Percentiles rank a stretch among this genome's conserved stretches.
Evolutionary conservation across 2,329 filamentous ascomycete species (phyloP).

Genomic region (Pestalotiopsis sp.): DNA sequence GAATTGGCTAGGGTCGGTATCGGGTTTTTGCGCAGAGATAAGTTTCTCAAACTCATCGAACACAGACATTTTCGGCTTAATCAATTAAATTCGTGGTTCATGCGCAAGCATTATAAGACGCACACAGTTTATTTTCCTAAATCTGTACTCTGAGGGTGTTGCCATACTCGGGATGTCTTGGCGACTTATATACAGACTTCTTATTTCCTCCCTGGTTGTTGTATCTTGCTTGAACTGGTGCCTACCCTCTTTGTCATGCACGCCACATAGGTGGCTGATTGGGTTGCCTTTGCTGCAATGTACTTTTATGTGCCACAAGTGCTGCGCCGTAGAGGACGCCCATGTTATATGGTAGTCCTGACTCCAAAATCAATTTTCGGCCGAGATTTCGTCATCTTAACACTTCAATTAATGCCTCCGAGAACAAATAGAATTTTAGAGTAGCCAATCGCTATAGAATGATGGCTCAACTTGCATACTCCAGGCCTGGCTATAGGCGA

Average conservation of each 20-base stretch:
- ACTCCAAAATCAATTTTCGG: too few species aligned
- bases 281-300: background rate
- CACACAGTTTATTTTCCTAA: background rate
- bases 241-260: background rate
- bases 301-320: too few species aligned
- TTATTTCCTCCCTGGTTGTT: background rate
- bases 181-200: background rate
- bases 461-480: too few species aligned
- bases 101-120: background rate
- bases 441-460: too few species aligned
- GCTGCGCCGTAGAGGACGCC: too few species aligned
- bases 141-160: background rate
- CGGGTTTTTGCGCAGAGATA: background rate
- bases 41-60: slow-evolving; percentile 1
- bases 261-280: background rate
- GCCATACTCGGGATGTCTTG: background rate
- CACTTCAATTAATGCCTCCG: too few species aligned
- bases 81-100: too few species aligned
- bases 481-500: too few species aligned
- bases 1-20: slow-evolving; percentile 1
- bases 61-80: background rate
- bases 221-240: background rate
- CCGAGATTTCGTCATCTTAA: too few species aligned
- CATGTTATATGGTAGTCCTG: too few species aligned
- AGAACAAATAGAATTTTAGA: too few species aligned